A percentile compares a stretch with the other conserved stretches of the same genome.
Evolutionary conservation across 2,329 filamentous ascomycete species (phyloP).

Genomic region (Rhinocladiella similis): DNA sequence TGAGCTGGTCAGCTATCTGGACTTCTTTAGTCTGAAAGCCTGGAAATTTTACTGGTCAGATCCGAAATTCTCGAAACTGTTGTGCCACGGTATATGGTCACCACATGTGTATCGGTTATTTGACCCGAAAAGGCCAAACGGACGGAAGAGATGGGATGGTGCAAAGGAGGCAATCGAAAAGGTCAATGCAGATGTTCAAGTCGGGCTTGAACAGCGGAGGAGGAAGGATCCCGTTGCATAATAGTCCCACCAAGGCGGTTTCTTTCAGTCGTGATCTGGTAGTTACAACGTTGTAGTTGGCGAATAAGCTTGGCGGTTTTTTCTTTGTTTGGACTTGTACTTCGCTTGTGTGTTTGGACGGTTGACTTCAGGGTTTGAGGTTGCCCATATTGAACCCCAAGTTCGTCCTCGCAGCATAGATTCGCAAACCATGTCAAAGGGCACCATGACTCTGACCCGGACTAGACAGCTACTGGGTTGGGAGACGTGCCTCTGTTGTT

Average conservation of each 20-base stretch:
- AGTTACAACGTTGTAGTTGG: too few species aligned
- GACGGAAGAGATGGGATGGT: conserved; percentile 34
- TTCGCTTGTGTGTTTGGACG: too few species aligned
- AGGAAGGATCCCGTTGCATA: neutral
- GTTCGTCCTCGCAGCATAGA: too few species aligned
- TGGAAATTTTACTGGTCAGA: conserved; percentile 40
- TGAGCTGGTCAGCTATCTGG: conserved; percentile 35
- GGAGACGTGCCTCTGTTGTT: too few species aligned
- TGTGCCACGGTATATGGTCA: conserved; percentile 36
- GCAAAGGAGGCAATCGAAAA: conserved; percentile 32
- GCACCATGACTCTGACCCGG: too few species aligned
- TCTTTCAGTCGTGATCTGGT: too few species aligned
- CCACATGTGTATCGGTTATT: conserved; percentile 39
- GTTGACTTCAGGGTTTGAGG: too few species aligned
- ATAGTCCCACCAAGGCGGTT: neutral
- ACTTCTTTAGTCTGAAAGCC: conserved; percentile 31
- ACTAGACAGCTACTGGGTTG: too few species aligned
- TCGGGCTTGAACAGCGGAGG: neutral
- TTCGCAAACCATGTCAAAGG: too few species aligned
- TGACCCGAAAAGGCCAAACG: conserved; percentile 31
- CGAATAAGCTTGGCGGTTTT: too few species aligned
- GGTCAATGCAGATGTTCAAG: conserved; percentile 25
- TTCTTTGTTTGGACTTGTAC: too few species aligned
- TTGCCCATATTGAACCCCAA: too few species aligned
- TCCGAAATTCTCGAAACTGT: conserved; percentile 33